A percentile compares a stretch with the other conserved stretches of the same genome.
Evolutionary conservation across 2,329 filamentous ascomycete genomes (phyloP).

Genomic region (Fusarium hostae): DNA sequence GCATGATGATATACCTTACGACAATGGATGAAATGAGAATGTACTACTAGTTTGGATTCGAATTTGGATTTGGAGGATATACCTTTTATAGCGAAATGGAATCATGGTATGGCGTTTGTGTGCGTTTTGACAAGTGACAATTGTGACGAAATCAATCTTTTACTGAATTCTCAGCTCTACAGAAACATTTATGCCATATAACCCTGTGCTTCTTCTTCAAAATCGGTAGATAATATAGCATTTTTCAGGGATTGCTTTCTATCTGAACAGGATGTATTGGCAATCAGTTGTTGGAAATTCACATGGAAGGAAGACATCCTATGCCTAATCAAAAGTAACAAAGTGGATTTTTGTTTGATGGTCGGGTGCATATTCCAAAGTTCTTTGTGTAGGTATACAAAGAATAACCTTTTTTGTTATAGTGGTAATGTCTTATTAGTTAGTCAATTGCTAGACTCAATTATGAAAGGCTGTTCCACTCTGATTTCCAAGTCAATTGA

Average conservation of each 20-base stretch:
- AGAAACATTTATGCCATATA: not conserved
- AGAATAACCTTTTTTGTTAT: not conserved
- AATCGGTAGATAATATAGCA: not conserved
- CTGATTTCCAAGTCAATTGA: not conserved
- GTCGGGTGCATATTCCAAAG: not conserved
- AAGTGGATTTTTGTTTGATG: too few relatives aligned
- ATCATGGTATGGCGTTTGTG: not conserved
- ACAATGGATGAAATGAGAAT: slow-evolving; percentile 12
- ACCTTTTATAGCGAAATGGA: slow-evolving; percentile 17
- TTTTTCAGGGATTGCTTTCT: not conserved
- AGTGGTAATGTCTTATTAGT: too few relatives aligned
- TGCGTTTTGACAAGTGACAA: not conserved
- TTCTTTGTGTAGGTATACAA: not conserved
- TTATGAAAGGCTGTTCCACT: not conserved
- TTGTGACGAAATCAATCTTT: not conserved
- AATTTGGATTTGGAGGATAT: slow-evolving; percentile 24
- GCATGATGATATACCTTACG: slow-evolving; percentile 3
- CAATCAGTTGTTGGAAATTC: not conserved
- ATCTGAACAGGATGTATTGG: not conserved
- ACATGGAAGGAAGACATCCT: not conserved
- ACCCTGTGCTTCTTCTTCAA: too few relatives aligned
- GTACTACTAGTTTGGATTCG: not conserved
- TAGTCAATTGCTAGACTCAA: not conserved
- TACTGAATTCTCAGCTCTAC: not conserved
- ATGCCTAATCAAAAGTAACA: too few relatives aligned